Percentiles rank a stretch among this genome's conserved stretches.
phyloP scores from a whole-genome alignment of 371 early-diverging fungal genomes.

The Rhizopus arrhizus region DNA sequence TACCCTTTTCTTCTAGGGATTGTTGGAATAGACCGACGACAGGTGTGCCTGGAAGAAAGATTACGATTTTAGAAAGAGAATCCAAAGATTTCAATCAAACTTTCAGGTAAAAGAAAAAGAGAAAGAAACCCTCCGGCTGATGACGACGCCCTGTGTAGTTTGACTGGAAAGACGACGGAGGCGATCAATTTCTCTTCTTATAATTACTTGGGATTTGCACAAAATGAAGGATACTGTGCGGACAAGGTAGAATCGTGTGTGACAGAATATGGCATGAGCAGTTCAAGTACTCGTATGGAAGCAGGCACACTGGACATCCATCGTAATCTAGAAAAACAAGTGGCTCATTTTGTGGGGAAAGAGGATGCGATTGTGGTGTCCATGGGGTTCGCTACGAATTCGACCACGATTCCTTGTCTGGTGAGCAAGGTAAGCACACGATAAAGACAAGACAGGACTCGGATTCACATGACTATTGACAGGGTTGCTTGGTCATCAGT shows the following conservation, averaged over 20 bases:
- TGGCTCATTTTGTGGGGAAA: constrained; percentile 83
- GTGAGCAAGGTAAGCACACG: constrained; percentile 65
- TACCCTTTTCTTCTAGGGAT: constrained; percentile 60
- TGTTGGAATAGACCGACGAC: constrained; percentile 42
- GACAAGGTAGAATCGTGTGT: constrained; percentile 85
- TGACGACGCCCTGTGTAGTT: constrained; percentile 10
- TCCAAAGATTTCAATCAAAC: constrained; percentile 32
- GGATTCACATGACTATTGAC: background rate
- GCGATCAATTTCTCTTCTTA: constrained; percentile 97
- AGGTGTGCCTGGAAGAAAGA: constrained; percentile 30
- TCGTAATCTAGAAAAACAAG: constrained; percentile 83
- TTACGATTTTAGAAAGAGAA: constrained; percentile 32
- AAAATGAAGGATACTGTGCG: constrained; percentile 87
- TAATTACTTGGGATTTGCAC: constrained; percentile 99
- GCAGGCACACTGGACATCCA: constrained; percentile 73
- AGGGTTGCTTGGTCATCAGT: constrained; percentile 89
- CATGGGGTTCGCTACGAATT: constrained; percentile 93
- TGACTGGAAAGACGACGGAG: constrained; percentile 82
- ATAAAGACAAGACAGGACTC: constrained; percentile 5
- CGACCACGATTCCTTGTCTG: constrained; percentile 95
- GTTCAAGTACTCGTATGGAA: constrained; percentile 74
- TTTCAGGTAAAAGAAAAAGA: constrained; percentile 13
- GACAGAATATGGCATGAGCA: constrained; percentile 65
- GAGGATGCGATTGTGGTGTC: constrained; percentile 48
- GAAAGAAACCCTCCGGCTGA: background rate